These are phyloP conservation scores for Fusarium sublunatum DNA, from an alignment of 2,329 filamentous ascomycete species.

Conservation along the genomic window DNA sequence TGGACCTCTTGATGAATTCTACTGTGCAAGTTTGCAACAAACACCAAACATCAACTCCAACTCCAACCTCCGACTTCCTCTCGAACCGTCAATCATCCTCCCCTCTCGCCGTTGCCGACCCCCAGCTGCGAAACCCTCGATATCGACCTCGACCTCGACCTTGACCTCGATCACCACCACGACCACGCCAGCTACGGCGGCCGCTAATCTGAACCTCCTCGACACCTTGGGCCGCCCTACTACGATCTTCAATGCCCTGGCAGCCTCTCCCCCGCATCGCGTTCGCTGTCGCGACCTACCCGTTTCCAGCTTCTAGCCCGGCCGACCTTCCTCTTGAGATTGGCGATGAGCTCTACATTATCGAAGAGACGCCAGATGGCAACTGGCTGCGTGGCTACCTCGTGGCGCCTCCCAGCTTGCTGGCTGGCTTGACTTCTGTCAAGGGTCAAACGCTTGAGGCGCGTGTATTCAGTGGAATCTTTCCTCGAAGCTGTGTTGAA, in stretches of 20 bases:
- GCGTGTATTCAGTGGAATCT: slow-evolving; percentile 98
- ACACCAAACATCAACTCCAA: slow-evolving; percentile 20
- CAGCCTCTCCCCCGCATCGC: slow-evolving; percentile 95
- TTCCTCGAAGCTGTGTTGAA: slow-evolving; percentile 93
- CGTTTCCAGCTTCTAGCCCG: slow-evolving; percentile 86
- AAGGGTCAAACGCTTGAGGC: slow-evolving; percentile 95
- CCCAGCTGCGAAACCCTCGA: slow-evolving; percentile 37
- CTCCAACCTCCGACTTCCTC: slow-evolving; percentile 14
- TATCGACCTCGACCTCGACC: not conserved
- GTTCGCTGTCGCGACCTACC: slow-evolving; percentile 96
- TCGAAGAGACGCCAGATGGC: slow-evolving; percentile 92
- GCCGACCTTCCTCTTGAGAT: slow-evolving; percentile 96
- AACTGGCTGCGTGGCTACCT: slow-evolving; percentile 97
- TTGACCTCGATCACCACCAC: not conserved
- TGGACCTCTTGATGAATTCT: slow-evolving; percentile 48
- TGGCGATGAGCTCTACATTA: slow-evolving; percentile 98
- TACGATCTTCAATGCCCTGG: slow-evolving; percentile 81
- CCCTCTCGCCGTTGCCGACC: slow-evolving; percentile 32
- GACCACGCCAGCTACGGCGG: slow-evolving; percentile 27
- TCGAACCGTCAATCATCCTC: slow-evolving; percentile 18
- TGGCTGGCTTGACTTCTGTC: slow-evolving; percentile 89
- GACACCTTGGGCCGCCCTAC: slow-evolving; percentile 32
- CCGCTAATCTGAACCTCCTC: slow-evolving; percentile 30
- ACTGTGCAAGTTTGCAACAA: slow-evolving; percentile 20
- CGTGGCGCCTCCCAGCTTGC: slow-evolving; percentile 90